A percentile compares a stretch with the other conserved stretches of the same genome.
Conservation (phyloP, 768 basidiomycete genomes). For the Trametes punicea region DNA sequence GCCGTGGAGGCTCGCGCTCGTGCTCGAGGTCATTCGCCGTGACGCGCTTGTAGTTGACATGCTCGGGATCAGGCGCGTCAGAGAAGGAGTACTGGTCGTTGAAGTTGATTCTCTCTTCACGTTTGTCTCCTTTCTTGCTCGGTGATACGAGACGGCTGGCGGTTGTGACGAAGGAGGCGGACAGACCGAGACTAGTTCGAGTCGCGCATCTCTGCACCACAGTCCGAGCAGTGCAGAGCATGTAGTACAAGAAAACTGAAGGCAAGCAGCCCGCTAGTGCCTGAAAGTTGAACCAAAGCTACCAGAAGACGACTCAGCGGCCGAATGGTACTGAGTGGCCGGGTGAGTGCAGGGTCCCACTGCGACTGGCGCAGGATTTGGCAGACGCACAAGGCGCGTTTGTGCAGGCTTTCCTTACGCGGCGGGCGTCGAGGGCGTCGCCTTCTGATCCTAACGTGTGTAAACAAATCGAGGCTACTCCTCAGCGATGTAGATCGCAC, state of each 20-base stretch:
- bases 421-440: conserved; percentile 10
- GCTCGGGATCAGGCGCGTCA: conserved; percentile 41
- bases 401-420: neutral
- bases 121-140: conserved; percentile 16
- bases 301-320: no score
- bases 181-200: neutral
- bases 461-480: no score
- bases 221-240: conserved; percentile 10
- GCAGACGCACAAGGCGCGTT: no score
- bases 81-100: conserved; percentile 59
- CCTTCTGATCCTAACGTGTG: conserved; percentile 8
- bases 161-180: conserved; percentile 7
- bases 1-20: conserved; percentile 57
- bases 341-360: no score
- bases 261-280: neutral
- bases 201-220: neutral
- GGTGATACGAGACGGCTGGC: neutral
- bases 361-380: neutral
- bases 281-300: neutral
- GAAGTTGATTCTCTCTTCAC: conserved; percentile 73
- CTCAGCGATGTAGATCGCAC: neutral
- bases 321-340: no score
- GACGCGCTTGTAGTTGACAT: conserved; percentile 52
- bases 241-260: neutral
- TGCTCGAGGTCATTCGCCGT: conserved; percentile 68